Base-by-base conservation (phyloP, 2,329 filamentous ascomycete genomes). In the Myrmaecium sp. region DNA sequence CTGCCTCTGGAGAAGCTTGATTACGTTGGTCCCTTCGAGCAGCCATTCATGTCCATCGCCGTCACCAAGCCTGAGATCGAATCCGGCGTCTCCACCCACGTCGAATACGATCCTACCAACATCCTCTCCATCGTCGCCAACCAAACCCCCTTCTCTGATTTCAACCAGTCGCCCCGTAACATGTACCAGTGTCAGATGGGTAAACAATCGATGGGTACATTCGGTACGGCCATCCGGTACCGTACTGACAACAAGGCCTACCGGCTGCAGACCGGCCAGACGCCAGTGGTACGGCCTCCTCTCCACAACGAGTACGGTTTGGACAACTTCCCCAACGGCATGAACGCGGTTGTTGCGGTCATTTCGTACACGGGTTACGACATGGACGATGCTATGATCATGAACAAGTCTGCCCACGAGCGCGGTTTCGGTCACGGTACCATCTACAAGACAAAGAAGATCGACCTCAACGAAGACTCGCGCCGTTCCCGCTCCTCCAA, bases 181-280 rank as follows among this genome's bases (percentile, higher is more conserved):
- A 95, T 95, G 86, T 98, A 95, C 51, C 81, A 92, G 50, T 94
- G 84, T 58, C 89, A 95, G 63, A 95, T 95, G 89, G 83, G 82
- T 58, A 98, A 98, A 52, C 89, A 98, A 59, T 84, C 86, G 1
- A 98, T 98, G 89, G 89, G 89, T 52, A 95, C 89, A 14, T 83
- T 86, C 3, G 84, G 78, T 31, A 79, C 84, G 5, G 77, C 86
- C 3, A 61, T 86, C 35, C 67, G 72, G 31, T 79, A 91, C 55
- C 74, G 89, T 46, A 92, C 84, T 25, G 89, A 98, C 58, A 95
- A 98, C 68, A 98, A 98, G 59, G 70, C 80, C 41, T 98, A 98
- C 55, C 73, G 79, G 36, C 58, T 98, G 23, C 89, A 95, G 54
- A 94, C 84, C 10, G 89, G 89, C 23, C 89, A 98, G 52, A 95